phyloP scores from a whole-genome alignment of 2,329 filamentous ascomycete genomes.

The Xylariaceae sp. region DNA sequence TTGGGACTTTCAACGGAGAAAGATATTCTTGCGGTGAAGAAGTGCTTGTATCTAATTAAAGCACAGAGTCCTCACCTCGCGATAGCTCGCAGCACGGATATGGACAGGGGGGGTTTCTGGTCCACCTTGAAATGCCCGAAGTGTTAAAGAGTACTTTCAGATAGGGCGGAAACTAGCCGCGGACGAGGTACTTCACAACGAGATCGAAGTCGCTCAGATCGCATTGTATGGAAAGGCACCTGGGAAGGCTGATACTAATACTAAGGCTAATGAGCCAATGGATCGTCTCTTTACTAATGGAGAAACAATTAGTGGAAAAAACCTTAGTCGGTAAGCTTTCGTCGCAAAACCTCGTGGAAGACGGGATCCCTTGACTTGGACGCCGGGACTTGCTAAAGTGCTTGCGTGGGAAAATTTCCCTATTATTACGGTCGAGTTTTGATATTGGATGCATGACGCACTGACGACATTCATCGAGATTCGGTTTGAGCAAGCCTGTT shows the following conservation, averaged over 20 bases:
- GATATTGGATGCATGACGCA: too few species aligned
- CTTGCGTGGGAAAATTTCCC: too few species aligned
- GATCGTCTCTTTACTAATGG: background rate
- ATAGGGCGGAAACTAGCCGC: background rate
- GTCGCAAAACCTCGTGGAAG: constrained; percentile 1
- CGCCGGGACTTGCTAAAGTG: background rate
- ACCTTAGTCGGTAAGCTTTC: background rate
- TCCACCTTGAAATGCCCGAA: background rate
- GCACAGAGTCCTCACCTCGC: constrained; percentile 1
- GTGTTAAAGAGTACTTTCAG: background rate
- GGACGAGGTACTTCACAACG: background rate
- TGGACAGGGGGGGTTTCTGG: background rate
- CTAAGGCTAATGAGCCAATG: background rate
- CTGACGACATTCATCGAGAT: too few species aligned
- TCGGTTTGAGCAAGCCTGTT: too few species aligned
- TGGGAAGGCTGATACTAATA: constrained; percentile 8
- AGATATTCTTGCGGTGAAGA: constrained; percentile 15
- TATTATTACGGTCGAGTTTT: too few species aligned
- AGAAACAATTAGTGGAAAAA: background rate
- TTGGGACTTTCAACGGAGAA: constrained; percentile 3
- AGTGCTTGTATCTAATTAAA: constrained; percentile 13
- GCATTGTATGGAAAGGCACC: background rate
- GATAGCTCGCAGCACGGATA: too few species aligned
- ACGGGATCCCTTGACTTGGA: background rate
- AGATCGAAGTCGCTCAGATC: too few species aligned